A percentile compares a stretch with the other conserved stretches of the same genome.
Evolutionary conservation across 2,329 filamentous ascomycete genomes (phyloP).

Genomic region (Colletotrichum noveboracense): DNA sequence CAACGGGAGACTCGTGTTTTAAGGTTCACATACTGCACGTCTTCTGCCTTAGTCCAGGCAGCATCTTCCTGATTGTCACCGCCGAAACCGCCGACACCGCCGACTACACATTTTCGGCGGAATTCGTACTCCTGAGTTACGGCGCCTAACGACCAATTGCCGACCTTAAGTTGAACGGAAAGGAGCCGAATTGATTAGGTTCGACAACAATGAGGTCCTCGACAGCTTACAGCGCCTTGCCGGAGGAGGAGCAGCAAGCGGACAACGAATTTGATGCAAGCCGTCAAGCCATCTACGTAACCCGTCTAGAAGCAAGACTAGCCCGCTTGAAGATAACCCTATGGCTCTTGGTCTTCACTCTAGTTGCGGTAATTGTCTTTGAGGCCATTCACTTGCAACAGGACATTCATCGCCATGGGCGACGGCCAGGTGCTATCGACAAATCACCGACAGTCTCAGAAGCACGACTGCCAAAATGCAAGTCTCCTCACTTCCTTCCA

Average conservation of each 20-base stretch:
- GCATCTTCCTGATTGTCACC: not conserved
- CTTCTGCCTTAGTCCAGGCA: not conserved
- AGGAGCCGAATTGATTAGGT: rapidly evolving
- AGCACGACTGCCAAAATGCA: not conserved
- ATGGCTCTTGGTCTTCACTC: not conserved
- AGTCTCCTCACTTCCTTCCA: not conserved
- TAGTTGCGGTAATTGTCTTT: not conserved
- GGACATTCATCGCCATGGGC: not conserved
- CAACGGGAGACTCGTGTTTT: not conserved
- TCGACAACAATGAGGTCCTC: not conserved
- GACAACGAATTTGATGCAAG: not conserved
- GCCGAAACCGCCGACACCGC: not conserved
- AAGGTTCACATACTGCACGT: not conserved
- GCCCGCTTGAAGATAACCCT: not conserved
- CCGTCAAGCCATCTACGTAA: not conserved
- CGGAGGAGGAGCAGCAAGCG: not conserved
- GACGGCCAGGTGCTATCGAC: not conserved
- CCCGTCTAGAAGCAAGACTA: not conserved
- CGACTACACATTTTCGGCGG: rapidly evolving
- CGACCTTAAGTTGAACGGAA: not conserved
- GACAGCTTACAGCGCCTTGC: not conserved
- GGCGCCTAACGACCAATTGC: rapidly evolving
- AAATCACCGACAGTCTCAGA: not conserved
- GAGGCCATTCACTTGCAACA: not conserved
- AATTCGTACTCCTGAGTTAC: not conserved